A percentile compares a stretch with the other conserved stretches of the same genome.
phyloP scores from a whole-genome alignment of 176 grass and related monocot genomes.

The Oryza punctata region DNA sequence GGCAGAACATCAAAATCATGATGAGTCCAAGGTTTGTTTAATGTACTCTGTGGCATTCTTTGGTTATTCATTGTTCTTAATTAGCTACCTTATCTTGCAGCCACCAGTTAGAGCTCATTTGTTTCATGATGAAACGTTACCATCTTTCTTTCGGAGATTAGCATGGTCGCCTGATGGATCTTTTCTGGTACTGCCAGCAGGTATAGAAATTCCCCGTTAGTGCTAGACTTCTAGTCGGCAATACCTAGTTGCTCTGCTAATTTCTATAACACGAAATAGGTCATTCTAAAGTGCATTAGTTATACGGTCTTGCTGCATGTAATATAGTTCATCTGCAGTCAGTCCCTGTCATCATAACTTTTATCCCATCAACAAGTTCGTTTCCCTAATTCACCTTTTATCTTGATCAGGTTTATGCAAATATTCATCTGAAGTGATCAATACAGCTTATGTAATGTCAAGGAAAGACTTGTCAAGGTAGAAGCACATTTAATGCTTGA shows the following conservation, averaged over 20 bases:
- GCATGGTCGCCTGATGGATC: conserved; percentile 95
- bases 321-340: conserved; percentile 19
- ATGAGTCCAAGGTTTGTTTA: conserved; percentile 77
- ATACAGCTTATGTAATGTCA: conserved; percentile 90
- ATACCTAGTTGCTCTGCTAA: background rate
- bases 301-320: conserved; percentile 27
- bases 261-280: background rate
- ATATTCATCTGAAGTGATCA: conserved; percentile 66
- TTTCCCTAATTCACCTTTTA: conserved; percentile 25
- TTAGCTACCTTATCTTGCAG: conserved; percentile 50
- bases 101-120: conserved; percentile 68
- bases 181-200: conserved; percentile 89
- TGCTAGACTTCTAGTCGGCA: background rate
- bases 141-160: conserved; percentile 97
- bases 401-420: conserved; percentile 69
- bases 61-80: conserved; percentile 9
- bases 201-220: conserved; percentile 41
- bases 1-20: conserved; percentile 59
- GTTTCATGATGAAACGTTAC: conserved; percentile 95
- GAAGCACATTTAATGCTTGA: conserved; percentile 28
- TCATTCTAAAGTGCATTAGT: background rate
- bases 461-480: conserved; percentile 96
- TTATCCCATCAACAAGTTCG: background rate
- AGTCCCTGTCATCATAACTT: background rate
- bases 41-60: conserved; percentile 9